Percentiles rank a stretch among this genome's conserved stretches.
phyloP scores from a whole-genome alignment of 2,329 filamentous ascomycete species.

The Trichoderma sp. region DNA sequence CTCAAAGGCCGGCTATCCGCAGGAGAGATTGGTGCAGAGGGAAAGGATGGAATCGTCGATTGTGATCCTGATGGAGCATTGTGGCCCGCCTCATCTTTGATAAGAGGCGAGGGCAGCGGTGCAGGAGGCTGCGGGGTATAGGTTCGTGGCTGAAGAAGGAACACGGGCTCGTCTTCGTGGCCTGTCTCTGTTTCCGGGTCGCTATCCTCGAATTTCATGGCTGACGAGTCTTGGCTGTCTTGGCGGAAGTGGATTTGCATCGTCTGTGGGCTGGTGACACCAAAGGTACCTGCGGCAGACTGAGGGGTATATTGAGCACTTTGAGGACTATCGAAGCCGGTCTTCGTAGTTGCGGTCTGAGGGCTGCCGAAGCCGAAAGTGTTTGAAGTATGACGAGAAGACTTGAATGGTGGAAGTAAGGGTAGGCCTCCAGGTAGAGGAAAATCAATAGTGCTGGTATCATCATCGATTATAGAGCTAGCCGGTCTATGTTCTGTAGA shows the following conservation, averaged over 20 bases:
- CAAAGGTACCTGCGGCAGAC: constrained; percentile 1
- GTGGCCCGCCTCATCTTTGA: constrained; percentile 32
- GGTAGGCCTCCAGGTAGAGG: constrained; percentile 31
- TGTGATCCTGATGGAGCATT: constrained; percentile 26
- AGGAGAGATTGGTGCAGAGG: background rate
- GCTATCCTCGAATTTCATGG: background rate
- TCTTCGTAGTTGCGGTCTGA: background rate
- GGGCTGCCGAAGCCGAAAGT: constrained; percentile 5
- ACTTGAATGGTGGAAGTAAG: constrained; percentile 28
- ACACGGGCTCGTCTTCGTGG: constrained; percentile 42
- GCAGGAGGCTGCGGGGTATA: constrained; percentile 56
- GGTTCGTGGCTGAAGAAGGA: constrained; percentile 58
- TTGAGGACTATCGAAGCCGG: background rate
- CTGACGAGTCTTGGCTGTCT: background rate
- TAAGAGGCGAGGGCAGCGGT: constrained; percentile 47
- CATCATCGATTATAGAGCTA: constrained; percentile 24
- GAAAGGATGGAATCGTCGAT: constrained; percentile 29
- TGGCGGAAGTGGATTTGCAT: constrained; percentile 13
- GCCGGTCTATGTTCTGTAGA: constrained; percentile 24
- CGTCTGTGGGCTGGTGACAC: background rate
- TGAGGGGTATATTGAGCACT: constrained; percentile 5
- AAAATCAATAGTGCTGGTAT: constrained; percentile 30
- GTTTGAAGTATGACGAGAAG: constrained; percentile 4
- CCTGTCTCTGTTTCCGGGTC: constrained; percentile 27
- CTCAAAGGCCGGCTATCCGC: background rate